Evolutionary conservation across 306 rosid genomes (phyloP).

Genomic region (Gastrolobium bilobum): DNA sequence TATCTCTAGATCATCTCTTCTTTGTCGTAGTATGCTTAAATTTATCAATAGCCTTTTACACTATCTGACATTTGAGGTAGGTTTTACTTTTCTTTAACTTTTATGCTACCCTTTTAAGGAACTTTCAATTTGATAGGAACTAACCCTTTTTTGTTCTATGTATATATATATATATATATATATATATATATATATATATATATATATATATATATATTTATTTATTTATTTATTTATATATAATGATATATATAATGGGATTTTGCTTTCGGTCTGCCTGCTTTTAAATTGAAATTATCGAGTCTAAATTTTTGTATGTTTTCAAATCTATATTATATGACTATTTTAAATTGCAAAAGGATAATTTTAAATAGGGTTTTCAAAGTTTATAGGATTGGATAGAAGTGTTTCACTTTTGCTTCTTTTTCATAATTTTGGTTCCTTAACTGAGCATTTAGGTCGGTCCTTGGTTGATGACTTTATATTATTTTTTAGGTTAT

Average conservation of each 20-base stretch:
- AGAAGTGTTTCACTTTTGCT: conserved; percentile 21
- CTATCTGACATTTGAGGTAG: conserved; percentile 95
- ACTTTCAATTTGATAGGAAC: not conserved
- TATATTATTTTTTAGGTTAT: conserved; percentile 71
- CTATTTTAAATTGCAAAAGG: conserved; percentile 28
- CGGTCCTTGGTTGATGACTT: conserved; percentile 33
- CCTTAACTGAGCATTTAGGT: conserved; percentile 38
- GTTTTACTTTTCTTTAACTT: conserved; percentile 50
- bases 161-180: not conserved
- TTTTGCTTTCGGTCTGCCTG: conserved; percentile 4
- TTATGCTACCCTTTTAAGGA: conserved; percentile 1
- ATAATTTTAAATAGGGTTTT: not conserved
- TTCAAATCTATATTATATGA: conserved; percentile 25
- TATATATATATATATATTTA: too few species aligned
- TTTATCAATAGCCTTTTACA: conserved; percentile 93
- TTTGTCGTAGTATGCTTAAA: conserved; percentile 97
- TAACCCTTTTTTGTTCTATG: not conserved
- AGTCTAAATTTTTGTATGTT: conserved; percentile 23
- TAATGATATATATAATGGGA: not conserved
- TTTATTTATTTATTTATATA: too few species aligned
- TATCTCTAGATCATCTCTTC: conserved; percentile 90
- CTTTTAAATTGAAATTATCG: conserved; percentile 33
- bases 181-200: not conserved
- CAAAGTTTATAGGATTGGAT: conserved; percentile 11
- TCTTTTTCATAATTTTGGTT: conserved; percentile 39